A percentile compares a stretch with the other conserved stretches of the same genome.
Evolutionary conservation across 345 rosid genomes (phyloP).

Genomic region (Linum usitatissimum): DNA sequence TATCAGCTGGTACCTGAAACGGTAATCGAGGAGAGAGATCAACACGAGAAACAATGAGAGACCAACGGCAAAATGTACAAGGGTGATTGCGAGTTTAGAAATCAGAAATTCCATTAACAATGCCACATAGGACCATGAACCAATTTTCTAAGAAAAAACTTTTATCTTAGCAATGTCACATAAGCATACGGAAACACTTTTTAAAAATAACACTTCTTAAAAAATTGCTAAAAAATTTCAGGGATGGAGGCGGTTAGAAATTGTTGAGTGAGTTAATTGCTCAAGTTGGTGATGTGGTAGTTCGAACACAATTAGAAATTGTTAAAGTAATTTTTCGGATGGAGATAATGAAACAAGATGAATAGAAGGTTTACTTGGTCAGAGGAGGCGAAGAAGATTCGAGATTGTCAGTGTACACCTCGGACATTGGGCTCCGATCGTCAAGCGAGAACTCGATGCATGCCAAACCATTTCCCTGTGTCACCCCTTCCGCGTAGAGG

Average conservation of each 20-base stretch:
- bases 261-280: too few relatives aligned
- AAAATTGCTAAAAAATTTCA: too few relatives aligned
- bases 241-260: too few relatives aligned
- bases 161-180: too few relatives aligned
- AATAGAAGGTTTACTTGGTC: conserved; percentile 37
- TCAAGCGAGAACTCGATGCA: conserved; percentile 87
- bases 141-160: too few relatives aligned
- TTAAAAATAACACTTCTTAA: too few relatives aligned
- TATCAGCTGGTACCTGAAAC: conserved; percentile 74
- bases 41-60: not conserved
- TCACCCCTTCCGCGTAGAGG: conserved; percentile 91
- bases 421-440: conserved; percentile 88
- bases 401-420: conserved; percentile 56
- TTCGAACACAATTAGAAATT: too few relatives aligned
- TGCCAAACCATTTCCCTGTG: conserved; percentile 90
- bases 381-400: conserved; percentile 52
- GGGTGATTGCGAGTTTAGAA: too few relatives aligned
- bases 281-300: too few relatives aligned
- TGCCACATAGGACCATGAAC: too few relatives aligned
- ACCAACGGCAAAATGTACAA: not conserved
- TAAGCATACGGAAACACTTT: too few relatives aligned
- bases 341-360: not conserved
- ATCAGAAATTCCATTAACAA: too few relatives aligned
- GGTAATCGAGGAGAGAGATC: not conserved
- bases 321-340: not conserved